These are phyloP conservation scores for Pichia sp. DNA, from an alignment of 1,139 yeast genomes.

Conservation along the genomic window DNA sequence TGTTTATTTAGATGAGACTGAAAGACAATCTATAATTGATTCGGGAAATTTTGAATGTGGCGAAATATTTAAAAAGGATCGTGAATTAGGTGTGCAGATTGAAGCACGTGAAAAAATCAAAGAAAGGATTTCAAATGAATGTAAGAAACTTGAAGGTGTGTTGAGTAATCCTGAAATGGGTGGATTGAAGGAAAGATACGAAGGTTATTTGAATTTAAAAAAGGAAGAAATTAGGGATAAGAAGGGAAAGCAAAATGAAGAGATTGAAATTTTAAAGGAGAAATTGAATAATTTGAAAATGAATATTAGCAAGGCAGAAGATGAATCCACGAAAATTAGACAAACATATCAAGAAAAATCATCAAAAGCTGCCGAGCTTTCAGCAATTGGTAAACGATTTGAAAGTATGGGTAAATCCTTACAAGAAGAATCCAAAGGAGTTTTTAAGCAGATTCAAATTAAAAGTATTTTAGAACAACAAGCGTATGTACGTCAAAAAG, in stretches of 20 bases:
- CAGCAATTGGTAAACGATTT: conserved; percentile 33
- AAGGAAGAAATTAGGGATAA: conserved; percentile 8
- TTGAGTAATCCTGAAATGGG: conserved; percentile 6
- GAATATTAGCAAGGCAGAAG: conserved; percentile 29
- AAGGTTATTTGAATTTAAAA: conserved; percentile 7
- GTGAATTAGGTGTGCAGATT: conserved; percentile 45
- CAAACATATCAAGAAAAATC: conserved; percentile 48
- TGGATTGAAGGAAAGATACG: conserved; percentile 19
- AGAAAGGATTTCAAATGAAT: conserved; percentile 38
- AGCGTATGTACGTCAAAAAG: background rate
- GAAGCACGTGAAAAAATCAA: conserved; percentile 42
- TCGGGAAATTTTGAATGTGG: conserved; percentile 43
- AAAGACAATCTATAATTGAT: conserved; percentile 47
- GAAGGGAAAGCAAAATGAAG: conserved; percentile 23
- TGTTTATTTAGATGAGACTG: conserved; percentile 41
- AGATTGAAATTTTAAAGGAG: conserved; percentile 31
- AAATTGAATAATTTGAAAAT: conserved; percentile 33
- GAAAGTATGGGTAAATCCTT: conserved; percentile 32
- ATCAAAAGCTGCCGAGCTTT: conserved; percentile 48
- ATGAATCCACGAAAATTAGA: conserved; percentile 40
- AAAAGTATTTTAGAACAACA: conserved; percentile 22
- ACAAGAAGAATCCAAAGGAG: conserved; percentile 38
- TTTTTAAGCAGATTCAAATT: conserved; percentile 38
- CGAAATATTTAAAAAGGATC: conserved; percentile 39
- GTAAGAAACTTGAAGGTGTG: conserved; percentile 1